A percentile compares a stretch with the other conserved stretches of the same genome.
Conservation (phyloP, 2,329 filamentous ascomycete species). For the Boeremia exigua region DNA sequence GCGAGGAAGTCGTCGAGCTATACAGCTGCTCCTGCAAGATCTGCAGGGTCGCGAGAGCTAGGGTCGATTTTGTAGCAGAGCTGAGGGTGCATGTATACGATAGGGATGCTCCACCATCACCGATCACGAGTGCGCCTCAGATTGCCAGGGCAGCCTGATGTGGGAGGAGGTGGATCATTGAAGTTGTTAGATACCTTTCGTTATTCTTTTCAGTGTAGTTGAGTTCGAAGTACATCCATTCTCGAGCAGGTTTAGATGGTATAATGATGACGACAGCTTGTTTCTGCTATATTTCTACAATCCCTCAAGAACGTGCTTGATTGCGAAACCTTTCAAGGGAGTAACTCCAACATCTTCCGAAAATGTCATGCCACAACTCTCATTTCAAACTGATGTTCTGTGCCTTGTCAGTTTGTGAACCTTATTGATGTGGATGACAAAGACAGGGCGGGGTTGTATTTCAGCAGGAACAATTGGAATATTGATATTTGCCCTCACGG, state of each 20-base stretch:
- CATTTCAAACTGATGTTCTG: slow-evolving; percentile 70
- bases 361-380: too few relatives aligned
- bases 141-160: not conserved
- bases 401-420: slow-evolving; percentile 20
- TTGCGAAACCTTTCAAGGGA: too few relatives aligned
- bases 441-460: slow-evolving; percentile 31
- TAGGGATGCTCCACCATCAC: not conserved
- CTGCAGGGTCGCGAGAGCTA: not conserved
- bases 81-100: slow-evolving; percentile 3
- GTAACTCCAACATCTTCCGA: not conserved
- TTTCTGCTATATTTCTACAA: not conserved
- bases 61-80: not conserved
- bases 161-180: not conserved
- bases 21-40: not conserved
- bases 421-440: not conserved
- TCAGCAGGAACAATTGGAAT: slow-evolving; percentile 99
- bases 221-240: not conserved
- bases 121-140: not conserved
- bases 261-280: slow-evolving; percentile 11
- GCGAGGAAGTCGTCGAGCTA: not conserved
- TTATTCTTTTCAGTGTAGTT: slow-evolving; percentile 3
- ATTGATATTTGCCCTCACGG: slow-evolving; percentile 57
- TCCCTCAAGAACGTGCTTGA: not conserved
- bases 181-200: slow-evolving; percentile 23
- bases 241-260: slow-evolving; percentile 10